Base-by-base conservation (phyloP, 1,284 basidiomycete species). In the Cutaneotrichosporon daszewskae region DNA sequence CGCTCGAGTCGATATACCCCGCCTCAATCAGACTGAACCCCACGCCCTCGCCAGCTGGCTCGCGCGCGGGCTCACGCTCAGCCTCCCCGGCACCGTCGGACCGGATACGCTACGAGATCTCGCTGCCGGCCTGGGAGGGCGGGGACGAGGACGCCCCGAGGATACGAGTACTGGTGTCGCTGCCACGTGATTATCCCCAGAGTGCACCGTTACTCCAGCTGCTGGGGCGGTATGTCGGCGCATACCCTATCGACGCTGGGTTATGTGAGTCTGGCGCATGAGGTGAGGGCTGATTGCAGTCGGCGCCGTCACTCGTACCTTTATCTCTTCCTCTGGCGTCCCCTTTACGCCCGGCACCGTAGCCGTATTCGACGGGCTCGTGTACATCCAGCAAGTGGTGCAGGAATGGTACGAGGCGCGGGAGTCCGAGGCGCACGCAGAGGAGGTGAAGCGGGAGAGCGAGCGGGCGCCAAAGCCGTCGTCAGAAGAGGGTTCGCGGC, bases 281-380 rank as follows among this genome's bases (percentile, higher is more conserved):
- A 31, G 28, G 16, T 14, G 13, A 31, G 14, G 3, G 17, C 47
- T 49, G 25, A 44, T 32, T 12, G 5, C 40, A 71, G 68, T 90
- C 62, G 87, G 87, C 16, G 77, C 78, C 9, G 76, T 90, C 25
- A 76, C 90, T 9, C 79, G 84, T 28, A 90, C 86, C 0, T 92
- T 81, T 68, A 87, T 91, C 47, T 85, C 87, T 2, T 64, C 76
- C 16, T 78, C 76, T 37, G 86, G 85, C 6, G 78, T 86, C 9
- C 80, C 86, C 46, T 90, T 84, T 79, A 73, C 74, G 1, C 72
- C 80, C 16, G 87, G 83, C 38, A 77, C 76, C 2, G 81, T 88
- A 12, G 88, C 85, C 59, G 85, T 92, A 13, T 94, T 92, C 62
- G 89, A 94, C 54, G 88, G 89, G 10, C 71, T 91, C 10, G 83